Base-by-base conservation (phyloP, 208 protist species). In the Phytomonas sp. region DNA sequence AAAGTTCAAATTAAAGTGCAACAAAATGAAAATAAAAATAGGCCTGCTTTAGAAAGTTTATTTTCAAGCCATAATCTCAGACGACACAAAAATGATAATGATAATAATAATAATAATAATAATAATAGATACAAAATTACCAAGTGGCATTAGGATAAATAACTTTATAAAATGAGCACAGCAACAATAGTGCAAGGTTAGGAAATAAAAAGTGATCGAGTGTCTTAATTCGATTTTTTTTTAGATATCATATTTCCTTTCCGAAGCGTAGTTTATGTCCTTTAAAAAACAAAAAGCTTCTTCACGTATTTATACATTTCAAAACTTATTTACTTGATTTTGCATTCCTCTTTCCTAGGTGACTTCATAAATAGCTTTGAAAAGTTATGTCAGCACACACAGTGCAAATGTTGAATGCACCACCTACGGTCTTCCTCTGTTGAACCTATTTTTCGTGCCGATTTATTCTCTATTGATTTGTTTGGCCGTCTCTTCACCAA, bases 21-120 rank as follows among this genome's bases (percentile, higher is more conserved):
- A 4, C 63, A 30, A 23, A 60, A 31, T 37, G 43, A 68, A 37
- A 76, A 53, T 72, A 69, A 29, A 67, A 75, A 56, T 70, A 33
- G 37, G 36, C 67, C 8, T 33, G 36, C 46, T 67, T 62, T 62
- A 37, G 31, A 51, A 61, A 67, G 28, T 67, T 13, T 64, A 40
- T 59, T 23, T 17, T 61, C 23, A 62, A 26, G 31, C 11, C 36
- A 32, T 31, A 31, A 43, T 26, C 31, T 61, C 60, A 67, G 66
- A 67, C 33, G 60, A 62, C 30, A 72, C 20, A 69, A 26, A 9
- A 34, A 29, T 33, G 36, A 51, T 64, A 1, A 67, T 30, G 70
- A 53, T 36, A 26, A 63, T 66, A 69, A 71, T 65, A 20, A 80
- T n/a, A 72, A 65, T 68, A 77, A 75, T 37, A 56, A 59, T 67